Percentiles rank a stretch among this genome's conserved stretches.
Conservation (phyloP, 352 stramenopile species). For the Pelagophyceae sp. region DNA sequence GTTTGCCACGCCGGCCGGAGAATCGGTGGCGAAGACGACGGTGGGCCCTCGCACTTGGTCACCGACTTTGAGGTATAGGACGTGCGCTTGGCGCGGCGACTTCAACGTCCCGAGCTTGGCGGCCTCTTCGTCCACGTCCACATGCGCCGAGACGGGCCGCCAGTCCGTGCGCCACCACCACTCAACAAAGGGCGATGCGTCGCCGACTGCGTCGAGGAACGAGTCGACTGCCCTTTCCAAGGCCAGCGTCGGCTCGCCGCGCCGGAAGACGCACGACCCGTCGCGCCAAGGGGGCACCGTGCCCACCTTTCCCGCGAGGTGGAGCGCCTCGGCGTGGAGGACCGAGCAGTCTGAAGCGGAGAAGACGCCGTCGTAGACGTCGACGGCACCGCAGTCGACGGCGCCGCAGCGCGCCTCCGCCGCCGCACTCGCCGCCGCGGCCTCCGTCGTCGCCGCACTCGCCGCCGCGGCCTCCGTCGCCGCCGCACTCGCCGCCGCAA, state of each 20-base stretch:
- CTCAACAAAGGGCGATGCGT: neutral
- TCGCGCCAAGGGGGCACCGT: neutral
- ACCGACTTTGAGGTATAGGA: neutral
- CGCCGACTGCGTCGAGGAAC: neutral
- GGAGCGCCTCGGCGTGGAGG: neutral
- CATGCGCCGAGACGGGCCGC: neutral
- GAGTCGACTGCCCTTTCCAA: neutral
- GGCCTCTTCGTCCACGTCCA: neutral
- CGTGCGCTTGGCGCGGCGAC: neutral
- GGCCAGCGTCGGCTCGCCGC: neutral
- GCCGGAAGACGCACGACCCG: neutral
- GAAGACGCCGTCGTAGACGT: neutral
- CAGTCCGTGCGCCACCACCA: neutral
- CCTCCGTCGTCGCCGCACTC: too few relatives aligned
- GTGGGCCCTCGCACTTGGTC: neutral
- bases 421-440: too few relatives aligned
- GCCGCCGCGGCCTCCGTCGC: too few relatives aligned
- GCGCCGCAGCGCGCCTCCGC: too few relatives aligned
- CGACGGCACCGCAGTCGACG: too few relatives aligned
- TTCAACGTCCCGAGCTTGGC: neutral
- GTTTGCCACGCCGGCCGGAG: too few relatives aligned
- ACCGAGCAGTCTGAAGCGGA: neutral
- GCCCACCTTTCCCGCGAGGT: neutral
- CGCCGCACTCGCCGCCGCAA: too few relatives aligned
- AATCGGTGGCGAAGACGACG: neutral